Evolutionary conservation across 306 rosid genomes (phyloP), one percentile per base, ranked within the genome.

Genomic region (Trifolium dubium): DNA sequence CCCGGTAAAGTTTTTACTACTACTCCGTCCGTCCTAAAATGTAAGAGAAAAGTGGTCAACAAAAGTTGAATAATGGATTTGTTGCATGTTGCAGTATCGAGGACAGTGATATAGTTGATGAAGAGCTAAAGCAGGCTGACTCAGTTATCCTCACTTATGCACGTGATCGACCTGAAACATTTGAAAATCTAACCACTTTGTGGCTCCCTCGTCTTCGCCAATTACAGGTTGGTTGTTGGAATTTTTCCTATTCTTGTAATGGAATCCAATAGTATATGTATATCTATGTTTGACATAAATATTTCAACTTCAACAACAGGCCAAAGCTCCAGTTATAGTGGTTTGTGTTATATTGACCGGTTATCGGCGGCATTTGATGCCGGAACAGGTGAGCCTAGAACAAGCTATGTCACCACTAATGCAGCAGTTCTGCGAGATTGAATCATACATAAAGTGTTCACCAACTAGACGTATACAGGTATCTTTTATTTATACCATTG

Each of bases 351-450:
- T n/a, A n/a, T n/a, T n/a, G n/a, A n/a, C n/a, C n/a, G n/a, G n/a
- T n/a, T n/a, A n/a, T n/a, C n/a, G n/a, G 88, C 86, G 94, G 82
- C 94, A 91, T 83, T 96, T 89, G 64, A 83, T 78, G 76, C 94
- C n/a, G n/a, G n/a, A 88, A 79, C 96, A 86, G 72, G 84, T 89
- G 80, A 93, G 92, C 91, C 80, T 93, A 76, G 98, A 91, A 75
- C 92, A 82, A 77, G 92, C 87, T 82, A 93, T 93, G 98, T 89
- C 98, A 41, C 98, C 97, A 41, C 85, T 94, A 78, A 94, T 94
- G 98, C 95, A 94, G 78, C 95, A 94, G 55, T 94, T 94, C 78
- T 92, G 92, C 53, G 97, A 91, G 84, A 94, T 94, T 86, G 98
- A 94, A 81, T 87, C 98, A 66, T 94, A 92, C 83, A 91, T 94